Evolutionary conservation across 345 rosid genomes (phyloP).

Genomic region (Rhodomyrtus tomentosa): DNA sequence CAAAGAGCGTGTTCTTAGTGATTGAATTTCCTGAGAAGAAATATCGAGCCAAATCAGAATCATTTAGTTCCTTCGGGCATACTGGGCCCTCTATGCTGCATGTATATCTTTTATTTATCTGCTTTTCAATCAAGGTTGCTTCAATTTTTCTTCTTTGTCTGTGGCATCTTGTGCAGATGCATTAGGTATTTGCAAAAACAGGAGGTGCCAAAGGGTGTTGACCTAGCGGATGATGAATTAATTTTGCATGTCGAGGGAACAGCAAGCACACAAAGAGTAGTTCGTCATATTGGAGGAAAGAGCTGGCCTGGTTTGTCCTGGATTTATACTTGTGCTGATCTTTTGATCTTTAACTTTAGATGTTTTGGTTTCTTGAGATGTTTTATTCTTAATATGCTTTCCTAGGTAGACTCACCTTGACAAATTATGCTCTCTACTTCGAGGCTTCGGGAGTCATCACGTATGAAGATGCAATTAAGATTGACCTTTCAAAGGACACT

Average conservation of each 20-base stretch:
- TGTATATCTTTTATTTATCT: neutral
- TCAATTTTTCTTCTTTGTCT: neutral
- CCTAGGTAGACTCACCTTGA: conserved; percentile 80
- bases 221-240: conserved; percentile 73
- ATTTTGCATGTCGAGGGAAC: conserved; percentile 92
- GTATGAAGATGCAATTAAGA: conserved; percentile 76
- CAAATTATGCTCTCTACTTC: conserved; percentile 85
- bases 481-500: conserved; percentile 52
- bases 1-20: neutral
- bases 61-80: neutral
- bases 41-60: neutral
- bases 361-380: neutral
- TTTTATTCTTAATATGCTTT: neutral
- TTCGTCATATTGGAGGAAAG: conserved; percentile 72
- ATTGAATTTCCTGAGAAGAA: neutral
- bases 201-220: conserved; percentile 55
- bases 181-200: conserved; percentile 66
- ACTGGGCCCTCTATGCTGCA: neutral
- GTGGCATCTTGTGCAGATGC: conserved; percentile 23
- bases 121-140: neutral
- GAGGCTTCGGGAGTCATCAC: conserved; percentile 71
- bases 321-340: neutral
- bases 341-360: neutral
- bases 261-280: conserved; percentile 64
- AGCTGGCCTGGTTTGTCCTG: conserved; percentile 75